These are phyloP conservation scores for Cardamine occulta DNA, from an alignment of 345 rosid genomes.

Conservation along the genomic window DNA sequence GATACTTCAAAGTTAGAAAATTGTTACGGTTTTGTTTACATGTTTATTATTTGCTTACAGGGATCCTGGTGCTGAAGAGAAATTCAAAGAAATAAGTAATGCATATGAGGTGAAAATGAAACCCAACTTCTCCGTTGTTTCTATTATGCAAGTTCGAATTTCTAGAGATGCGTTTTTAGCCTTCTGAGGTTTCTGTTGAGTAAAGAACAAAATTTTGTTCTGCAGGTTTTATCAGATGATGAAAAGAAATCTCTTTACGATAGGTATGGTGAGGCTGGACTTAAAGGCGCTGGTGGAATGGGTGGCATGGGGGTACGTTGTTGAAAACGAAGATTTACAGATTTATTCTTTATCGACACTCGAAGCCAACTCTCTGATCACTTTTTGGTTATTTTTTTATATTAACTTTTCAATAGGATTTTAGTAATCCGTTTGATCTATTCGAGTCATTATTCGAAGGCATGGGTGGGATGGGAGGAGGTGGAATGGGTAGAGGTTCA, in stretches of 20 bases:
- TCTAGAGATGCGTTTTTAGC: background rate
- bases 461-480: slow-evolving; percentile 85
- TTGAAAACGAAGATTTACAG: background rate
- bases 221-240: slow-evolving; percentile 71
- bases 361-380: slow-evolving; percentile 8
- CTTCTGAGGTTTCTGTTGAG: background rate
- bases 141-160: slow-evolving; percentile 1
- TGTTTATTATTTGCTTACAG: slow-evolving; percentile 46
- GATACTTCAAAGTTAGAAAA: slow-evolving; percentile 1
- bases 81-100: slow-evolving; percentile 96
- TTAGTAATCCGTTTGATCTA: slow-evolving; percentile 92
- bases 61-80: slow-evolving; percentile 86
- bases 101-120: slow-evolving; percentile 80
- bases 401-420: slow-evolving; percentile 59
- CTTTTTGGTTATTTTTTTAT: slow-evolving; percentile 15
- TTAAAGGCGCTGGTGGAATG: slow-evolving; percentile 87
- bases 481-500: slow-evolving; percentile 80
- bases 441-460: slow-evolving; percentile 90
- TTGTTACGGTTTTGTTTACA: slow-evolving; percentile 11
- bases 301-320: slow-evolving; percentile 62
- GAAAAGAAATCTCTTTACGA: slow-evolving; percentile 94
- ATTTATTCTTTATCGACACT: slow-evolving; percentile 10
- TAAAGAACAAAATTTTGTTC: background rate
- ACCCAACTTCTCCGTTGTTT: slow-evolving; percentile 2
- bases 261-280: slow-evolving; percentile 92